Evolutionary conservation across 169 alveolate species (phyloP), one percentile per base, ranked within the genome.

Genomic region (Cystoisospora suis): DNA sequence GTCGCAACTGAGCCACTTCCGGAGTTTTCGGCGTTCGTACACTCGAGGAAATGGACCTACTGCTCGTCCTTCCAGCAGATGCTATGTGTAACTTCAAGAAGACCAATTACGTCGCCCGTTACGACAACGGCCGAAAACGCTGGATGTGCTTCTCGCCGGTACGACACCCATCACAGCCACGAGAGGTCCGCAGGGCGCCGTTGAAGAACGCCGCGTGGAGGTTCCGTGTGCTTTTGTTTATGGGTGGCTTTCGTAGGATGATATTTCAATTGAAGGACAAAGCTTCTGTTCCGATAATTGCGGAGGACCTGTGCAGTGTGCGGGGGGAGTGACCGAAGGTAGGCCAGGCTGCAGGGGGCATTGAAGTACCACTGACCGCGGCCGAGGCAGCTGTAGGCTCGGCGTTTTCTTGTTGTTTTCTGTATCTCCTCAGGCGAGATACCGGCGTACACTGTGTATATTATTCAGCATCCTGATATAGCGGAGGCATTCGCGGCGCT

Each of bases 401-500:
- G n/a, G n/a, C n/a, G n/a, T n/a, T n/a, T n/a, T n/a, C 6, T 69
- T 34, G 3, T 38, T 34, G 36, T 72, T 40, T 5, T 27, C 80
- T 72, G 6, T 72, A 2, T n/a, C n/a, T n/a, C 56, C 3, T 72
- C 83, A 72, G 83, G 83, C 3, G 83, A 72, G 32, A 36, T 27
- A 9, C 83, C 83, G 5, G 6, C 83, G 15, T 53, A 20, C 53
- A 36, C 83, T 1, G 83, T 32, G 45, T 36, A 72, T 34, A 72
- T 72, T 29, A 40, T 72, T 5, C 83, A 15, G 7, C 47, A 72
- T 34, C 36, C 15, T 6, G 53, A 72, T 34, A 72, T 38, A 23
- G 83, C 1, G 38, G 83, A 15, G 53, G 83, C 83, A 2, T 72
- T 72, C 56, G 83, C 83, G 53, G 83, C 83, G 38, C 83, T 72